Evolutionary conservation across 2,329 filamentous ascomycete genomes (phyloP).

Genomic region (Exophiala bonariae): DNA sequence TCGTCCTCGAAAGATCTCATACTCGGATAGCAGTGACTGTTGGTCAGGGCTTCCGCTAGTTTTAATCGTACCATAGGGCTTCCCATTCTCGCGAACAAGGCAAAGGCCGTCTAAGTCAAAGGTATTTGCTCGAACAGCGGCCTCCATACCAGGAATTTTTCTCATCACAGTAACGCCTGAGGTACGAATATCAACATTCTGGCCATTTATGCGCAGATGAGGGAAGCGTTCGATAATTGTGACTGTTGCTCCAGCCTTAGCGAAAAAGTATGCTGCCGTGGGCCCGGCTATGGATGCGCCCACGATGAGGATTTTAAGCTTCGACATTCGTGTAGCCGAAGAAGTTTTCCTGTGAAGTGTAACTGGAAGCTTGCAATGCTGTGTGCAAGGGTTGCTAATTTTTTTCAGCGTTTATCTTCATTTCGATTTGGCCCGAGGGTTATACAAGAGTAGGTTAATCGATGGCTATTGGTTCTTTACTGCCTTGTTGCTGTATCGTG

Average conservation of each 20-base stretch:
- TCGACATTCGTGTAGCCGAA: no score
- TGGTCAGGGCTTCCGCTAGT: constrained; percentile 33
- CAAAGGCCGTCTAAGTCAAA: constrained; percentile 32
- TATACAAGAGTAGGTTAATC: no score
- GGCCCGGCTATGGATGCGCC: constrained; percentile 40
- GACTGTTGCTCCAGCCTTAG: constrained; percentile 34
- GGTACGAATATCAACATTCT: constrained; percentile 37
- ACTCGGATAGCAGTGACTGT: constrained; percentile 38
- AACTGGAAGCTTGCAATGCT: no score
- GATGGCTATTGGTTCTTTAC: no score
- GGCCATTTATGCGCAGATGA: constrained; percentile 32
- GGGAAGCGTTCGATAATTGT: constrained; percentile 39
- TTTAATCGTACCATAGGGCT: constrained; percentile 32
- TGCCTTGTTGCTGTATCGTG: no score
- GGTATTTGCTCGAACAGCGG: constrained; percentile 29
- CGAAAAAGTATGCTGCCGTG: constrained; percentile 37
- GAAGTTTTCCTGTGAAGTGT: no score
- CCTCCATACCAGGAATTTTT: constrained; percentile 35
- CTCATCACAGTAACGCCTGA: constrained; percentile 37
- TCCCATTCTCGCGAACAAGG: constrained; percentile 30
- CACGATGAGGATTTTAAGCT: constrained; percentile 35
- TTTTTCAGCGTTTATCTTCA: no score
- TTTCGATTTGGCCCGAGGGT: no score
- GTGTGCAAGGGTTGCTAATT: no score
- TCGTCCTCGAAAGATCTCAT: constrained; percentile 39